A percentile compares a stretch with the other conserved stretches of the same genome.
Conservation (phyloP, 192 early-diverging fungal species). For the Chytriomyces sp. region DNA sequence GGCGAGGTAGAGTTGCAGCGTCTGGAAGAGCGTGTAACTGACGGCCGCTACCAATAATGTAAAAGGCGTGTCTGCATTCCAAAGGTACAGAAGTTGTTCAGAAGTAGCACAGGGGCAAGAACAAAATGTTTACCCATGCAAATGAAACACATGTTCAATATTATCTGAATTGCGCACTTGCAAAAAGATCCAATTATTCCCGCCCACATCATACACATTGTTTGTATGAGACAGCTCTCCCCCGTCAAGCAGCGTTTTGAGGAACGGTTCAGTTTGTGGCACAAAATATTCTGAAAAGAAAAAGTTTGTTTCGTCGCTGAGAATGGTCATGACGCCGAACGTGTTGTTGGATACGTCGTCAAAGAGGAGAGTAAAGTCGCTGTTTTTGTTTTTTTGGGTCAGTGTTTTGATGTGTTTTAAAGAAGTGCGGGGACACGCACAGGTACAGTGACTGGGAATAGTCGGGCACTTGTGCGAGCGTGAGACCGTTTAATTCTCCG, state of each 20-base stretch:
- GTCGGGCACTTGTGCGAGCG: neutral
- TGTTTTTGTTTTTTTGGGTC: neutral
- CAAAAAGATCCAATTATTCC: conserved; percentile 11
- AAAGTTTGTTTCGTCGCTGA: conserved; percentile 21
- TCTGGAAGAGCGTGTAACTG: neutral
- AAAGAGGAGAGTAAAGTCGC: conserved; percentile 7
- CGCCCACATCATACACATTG: conserved; percentile 2
- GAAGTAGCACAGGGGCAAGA: neutral
- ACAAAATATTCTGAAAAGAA: conserved; percentile 8
- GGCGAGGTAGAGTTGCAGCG: neutral
- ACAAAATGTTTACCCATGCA: conserved; percentile 20
- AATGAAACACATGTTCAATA: conserved; percentile 25
- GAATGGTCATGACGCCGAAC: neutral
- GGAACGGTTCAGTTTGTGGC: neutral
- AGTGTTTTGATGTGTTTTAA: neutral
- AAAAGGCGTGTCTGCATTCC: conserved; percentile 7
- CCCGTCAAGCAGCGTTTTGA: neutral
- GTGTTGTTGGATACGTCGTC: neutral
- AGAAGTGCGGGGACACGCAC: neutral
- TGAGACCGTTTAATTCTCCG: conserved; percentile 29
- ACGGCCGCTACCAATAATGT: neutral
- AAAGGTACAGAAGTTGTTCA: neutral
- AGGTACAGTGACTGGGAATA: conserved; percentile 1
- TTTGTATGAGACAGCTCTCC: neutral
- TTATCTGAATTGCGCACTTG: conserved; percentile 7